A percentile compares a stretch with the other conserved stretches of the same genome.
Conservation (phyloP, 805 yeast species). For the Candida nanaspora region DNA sequence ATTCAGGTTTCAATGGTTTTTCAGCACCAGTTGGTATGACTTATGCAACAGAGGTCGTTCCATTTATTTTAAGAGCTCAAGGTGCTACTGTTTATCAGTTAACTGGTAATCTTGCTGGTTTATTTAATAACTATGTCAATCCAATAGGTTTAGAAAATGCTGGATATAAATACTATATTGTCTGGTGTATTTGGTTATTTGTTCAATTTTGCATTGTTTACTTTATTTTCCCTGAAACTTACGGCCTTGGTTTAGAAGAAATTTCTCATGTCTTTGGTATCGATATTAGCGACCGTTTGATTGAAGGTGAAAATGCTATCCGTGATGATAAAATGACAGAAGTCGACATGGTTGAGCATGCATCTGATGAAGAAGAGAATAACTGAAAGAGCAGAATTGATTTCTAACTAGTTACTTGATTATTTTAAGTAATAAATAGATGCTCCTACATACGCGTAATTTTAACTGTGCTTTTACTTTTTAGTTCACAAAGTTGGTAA, state of each 20-base stretch:
- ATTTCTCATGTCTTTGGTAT: conserved; percentile 17
- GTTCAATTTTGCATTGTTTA: not conserved
- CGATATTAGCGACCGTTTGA: not conserved
- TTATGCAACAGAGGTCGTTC: conserved; percentile 33
- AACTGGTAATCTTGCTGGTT: not conserved
- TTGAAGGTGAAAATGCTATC: too few relatives aligned
- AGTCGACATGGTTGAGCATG: too few relatives aligned
- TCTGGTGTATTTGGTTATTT: conserved; percentile 7
- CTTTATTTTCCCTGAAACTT: conserved; percentile 12
- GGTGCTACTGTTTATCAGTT: conserved; percentile 6
- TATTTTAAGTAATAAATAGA: too few relatives aligned
- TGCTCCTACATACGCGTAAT: too few relatives aligned
- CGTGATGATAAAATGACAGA: too few relatives aligned
- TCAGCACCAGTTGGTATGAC: not conserved
- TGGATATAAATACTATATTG: conserved; percentile 29
- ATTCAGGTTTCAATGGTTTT: not conserved
- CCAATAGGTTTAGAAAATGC: conserved; percentile 31
- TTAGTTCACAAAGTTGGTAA: too few relatives aligned
- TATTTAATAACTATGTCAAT: conserved; percentile 2
- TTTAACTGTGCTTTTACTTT: too few relatives aligned
- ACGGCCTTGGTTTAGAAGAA: conserved; percentile 31
- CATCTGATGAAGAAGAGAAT: too few relatives aligned
- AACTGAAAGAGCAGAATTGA: too few relatives aligned
- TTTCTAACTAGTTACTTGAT: too few relatives aligned
- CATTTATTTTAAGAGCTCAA: conserved; percentile 24